Percentiles rank a stretch among this genome's conserved stretches.
These are phyloP conservation scores for Sporothrix protearum DNA, from an alignment of 2,329 filamentous ascomycete genomes.

Conservation along the genomic window DNA sequence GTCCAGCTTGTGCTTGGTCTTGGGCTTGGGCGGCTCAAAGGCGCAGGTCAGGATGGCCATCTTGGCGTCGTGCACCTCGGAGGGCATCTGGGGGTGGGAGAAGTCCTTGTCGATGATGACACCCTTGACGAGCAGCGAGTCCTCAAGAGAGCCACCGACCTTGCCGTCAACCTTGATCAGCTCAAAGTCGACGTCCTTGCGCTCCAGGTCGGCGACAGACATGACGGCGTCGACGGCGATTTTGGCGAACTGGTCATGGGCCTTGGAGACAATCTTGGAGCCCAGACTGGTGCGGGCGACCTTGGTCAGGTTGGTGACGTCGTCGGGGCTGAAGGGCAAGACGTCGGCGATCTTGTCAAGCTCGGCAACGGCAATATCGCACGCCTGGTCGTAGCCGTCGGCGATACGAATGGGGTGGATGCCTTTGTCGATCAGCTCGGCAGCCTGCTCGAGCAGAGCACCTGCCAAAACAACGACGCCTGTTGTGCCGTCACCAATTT, in stretches of 20 bases:
- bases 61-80: slow-evolving; percentile 91
- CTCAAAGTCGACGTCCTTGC: slow-evolving; percentile 97
- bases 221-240: slow-evolving; percentile 97
- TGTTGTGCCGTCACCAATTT: slow-evolving; percentile 97
- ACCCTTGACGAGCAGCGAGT: slow-evolving; percentile 91
- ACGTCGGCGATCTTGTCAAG: slow-evolving; percentile 90
- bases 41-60: slow-evolving; percentile 96
- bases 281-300: slow-evolving; percentile 94
- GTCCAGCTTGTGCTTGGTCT: slow-evolving; percentile 99
- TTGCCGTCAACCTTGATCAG: slow-evolving; percentile 99
- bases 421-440: slow-evolving; percentile 98
- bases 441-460: slow-evolving; percentile 90
- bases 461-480: slow-evolving; percentile 95
- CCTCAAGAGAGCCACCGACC: slow-evolving; percentile 88
- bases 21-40: slow-evolving; percentile 98
- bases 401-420: slow-evolving; percentile 99
- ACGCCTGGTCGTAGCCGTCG: slow-evolving; percentile 95
- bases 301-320: slow-evolving; percentile 84
- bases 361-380: slow-evolving; percentile 90
- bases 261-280: slow-evolving; percentile 98
- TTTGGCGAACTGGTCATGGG: slow-evolving; percentile 95
- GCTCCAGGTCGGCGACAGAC: slow-evolving; percentile 90
- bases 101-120: slow-evolving; percentile 99
- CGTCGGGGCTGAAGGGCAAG: slow-evolving; percentile 75
- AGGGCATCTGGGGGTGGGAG: slow-evolving; percentile 98